Evolutionary conservation across 1,139 yeast genomes (phyloP), one percentile per base, ranked within the genome.

Genomic region (Lodderomyces metapsilosis): DNA sequence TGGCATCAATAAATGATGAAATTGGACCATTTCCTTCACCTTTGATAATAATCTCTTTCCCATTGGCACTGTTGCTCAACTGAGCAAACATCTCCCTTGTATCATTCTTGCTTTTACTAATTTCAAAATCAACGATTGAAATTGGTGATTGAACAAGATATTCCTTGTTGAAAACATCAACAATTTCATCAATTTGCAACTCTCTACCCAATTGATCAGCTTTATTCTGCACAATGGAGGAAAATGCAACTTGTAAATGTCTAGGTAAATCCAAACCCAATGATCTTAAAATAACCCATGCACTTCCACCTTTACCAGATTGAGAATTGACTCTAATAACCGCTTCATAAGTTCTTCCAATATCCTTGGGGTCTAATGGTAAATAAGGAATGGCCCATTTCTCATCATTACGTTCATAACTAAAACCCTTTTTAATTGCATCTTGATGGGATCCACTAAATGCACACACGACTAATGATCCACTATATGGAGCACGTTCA

Each of bases 241-340:
- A 67, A 52, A 71, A 72, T 31, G 61, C 61, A 34, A 72, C 70
- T 60, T 72, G 78, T 51, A 72, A 62, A 31, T 62, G 60, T 57
- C 76, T 64, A 42, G 78, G 78, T 53, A 72, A 64, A 54, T 72
- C 77, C 52, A 72, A 66, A 43, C 74, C 76, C 48, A 72, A 61
- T 12, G 71, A 62, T 51, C 77, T 58, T 53, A 72, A 68, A 44
- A 72, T 66, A 38, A 72, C 72, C 78, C 78, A 72, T 7, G 78
- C 76, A 32, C 76, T 66, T 43, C 78, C 78, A 46, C 78, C 78
- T 56, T 72, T 72, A 46, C 78, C 78, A 21, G 75, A 68, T 55
- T 72, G 78, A 12, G 77, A 71, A 53, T 72, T 72, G 50, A 72
- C 77, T 56, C 78, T 64, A 46, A 72, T 72, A 32, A 72, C 72